Base-by-base conservation (phyloP, 2,329 filamentous ascomycete genomes). In the Xylariaceae sp. region DNA sequence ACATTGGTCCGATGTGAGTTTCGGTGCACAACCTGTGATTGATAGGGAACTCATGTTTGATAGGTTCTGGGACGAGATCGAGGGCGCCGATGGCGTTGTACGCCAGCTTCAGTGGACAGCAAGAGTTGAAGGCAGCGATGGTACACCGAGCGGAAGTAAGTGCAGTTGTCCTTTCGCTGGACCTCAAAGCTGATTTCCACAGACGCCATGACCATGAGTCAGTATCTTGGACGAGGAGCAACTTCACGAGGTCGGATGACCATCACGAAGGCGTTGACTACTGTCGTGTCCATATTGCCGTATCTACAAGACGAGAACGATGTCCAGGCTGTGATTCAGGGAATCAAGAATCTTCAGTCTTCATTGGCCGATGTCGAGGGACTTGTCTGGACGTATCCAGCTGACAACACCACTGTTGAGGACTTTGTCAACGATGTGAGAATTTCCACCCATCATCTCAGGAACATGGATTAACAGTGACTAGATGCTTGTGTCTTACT, bases 51-150 rank as follows among this genome's bases (percentile, higher is more conserved):
- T 9, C 9, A 15, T 4, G 12, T 3, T 34, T 29, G 30, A 7
- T 19, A 62, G 60, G 47, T 64, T 73, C 58, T 82, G 73, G 71
- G 78, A 83, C 47, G 72, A 79, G 46, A 73, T 83, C 54, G 64
- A 59, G 24, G 72, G 73, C 19, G 61, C 63, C 2, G 81, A 87
- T 50, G 79, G 79, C 19, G 74, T 81, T 41, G 72, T 74, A 8
- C 73, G 81, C 35, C 77, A 83, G 52, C 65, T 85, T 15, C 81
- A 85, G 56, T 85, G 78, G 70, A 85, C 81, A 9, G 73, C 79
- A 33, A 73, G 81, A 49, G 79, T 83, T 19, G 80, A 84, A 48
- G 74, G 71, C 19, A 72, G 73, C 30, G 67, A 72, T 34, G 71
- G 67, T 39, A 50, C 52, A 16, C 43, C 39, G 2, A 55, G 60